A percentile compares a stretch with the other conserved stretches of the same genome.
phyloP scores from a whole-genome alignment of 352 stramenopile species.

The Pythium rishiriense region DNA sequence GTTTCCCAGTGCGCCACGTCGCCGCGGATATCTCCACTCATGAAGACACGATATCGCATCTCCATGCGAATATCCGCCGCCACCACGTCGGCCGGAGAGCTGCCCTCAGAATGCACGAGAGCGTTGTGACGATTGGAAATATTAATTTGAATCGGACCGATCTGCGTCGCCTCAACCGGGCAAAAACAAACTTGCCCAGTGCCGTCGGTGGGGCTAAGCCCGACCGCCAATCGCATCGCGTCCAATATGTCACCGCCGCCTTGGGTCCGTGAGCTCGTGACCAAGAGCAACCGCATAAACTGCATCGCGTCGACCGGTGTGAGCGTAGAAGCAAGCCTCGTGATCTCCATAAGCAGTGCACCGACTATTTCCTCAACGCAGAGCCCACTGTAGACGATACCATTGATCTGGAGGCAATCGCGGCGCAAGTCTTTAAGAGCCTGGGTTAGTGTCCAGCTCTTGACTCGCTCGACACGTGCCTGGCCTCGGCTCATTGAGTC shows the following conservation, averaged over 20 bases:
- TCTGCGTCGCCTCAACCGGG: constrained; percentile 35
- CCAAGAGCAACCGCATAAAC: constrained; percentile 55
- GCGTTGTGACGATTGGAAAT: constrained; percentile 8
- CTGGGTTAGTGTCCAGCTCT: constrained; percentile 53
- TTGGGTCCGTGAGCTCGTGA: constrained; percentile 63
- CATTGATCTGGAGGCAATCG: constrained; percentile 62
- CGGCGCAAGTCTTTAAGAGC: constrained; percentile 69
- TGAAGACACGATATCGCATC: constrained; percentile 27
- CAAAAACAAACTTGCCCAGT: constrained; percentile 52
- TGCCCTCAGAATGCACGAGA: constrained; percentile 4
- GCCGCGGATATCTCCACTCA: neutral
- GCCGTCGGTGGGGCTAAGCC: neutral
- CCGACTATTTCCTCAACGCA: constrained; percentile 39
- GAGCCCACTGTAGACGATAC: constrained; percentile 31
- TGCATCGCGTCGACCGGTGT: constrained; percentile 53
- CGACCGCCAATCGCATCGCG: constrained; percentile 52
- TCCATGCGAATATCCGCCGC: constrained; percentile 20
- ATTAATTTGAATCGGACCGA: constrained; percentile 44
- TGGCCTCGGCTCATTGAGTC: constrained; percentile 34
- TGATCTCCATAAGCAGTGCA: constrained; percentile 32
- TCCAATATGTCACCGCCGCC: constrained; percentile 72
- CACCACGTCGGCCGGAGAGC: neutral
- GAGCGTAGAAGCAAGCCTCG: constrained; percentile 1
- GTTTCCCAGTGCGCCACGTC: neutral
- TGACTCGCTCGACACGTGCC: constrained; percentile 42